Conservation (phyloP, 768 basidiomycete genomes). For the Suillus fuscotomentosus region DNA sequence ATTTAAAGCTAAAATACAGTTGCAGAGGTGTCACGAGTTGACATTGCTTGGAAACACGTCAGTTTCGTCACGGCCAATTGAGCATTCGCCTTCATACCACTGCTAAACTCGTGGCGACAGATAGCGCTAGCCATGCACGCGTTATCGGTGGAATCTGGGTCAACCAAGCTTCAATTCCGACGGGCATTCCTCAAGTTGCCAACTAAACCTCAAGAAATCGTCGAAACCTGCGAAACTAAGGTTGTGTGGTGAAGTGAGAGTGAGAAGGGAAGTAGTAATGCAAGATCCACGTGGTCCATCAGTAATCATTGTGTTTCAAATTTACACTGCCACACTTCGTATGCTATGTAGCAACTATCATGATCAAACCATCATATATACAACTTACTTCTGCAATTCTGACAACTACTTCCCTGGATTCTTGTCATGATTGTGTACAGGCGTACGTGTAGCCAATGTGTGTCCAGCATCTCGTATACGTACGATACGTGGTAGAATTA, state of each 20-base stretch:
- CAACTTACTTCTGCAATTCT: neutral
- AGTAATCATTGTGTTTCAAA: neutral
- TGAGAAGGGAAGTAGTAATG: neutral
- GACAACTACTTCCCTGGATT: neutral
- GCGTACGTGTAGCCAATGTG: neutral
- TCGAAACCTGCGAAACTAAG: neutral
- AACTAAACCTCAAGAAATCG: neutral
- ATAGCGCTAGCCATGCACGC: constrained; percentile 77
- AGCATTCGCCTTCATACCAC: constrained; percentile 59
- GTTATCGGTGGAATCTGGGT: constrained; percentile 91
- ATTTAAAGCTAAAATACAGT: constrained; percentile 89
- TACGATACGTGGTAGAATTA: neutral
- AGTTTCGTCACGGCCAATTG: constrained; percentile 4
- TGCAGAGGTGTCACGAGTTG: constrained; percentile 88
- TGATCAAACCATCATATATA: neutral
- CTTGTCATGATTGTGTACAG: neutral
- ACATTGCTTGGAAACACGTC: constrained; percentile 65
- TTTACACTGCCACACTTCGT: neutral
- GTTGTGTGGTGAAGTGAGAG: neutral
- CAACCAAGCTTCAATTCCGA: constrained; percentile 89
- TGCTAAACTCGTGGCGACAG: constrained; percentile 78
- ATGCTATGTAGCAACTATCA: too few relatives aligned
- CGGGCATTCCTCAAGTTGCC: constrained; percentile 52
- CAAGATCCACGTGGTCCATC: neutral
- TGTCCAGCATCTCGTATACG: neutral